Evolutionary conservation across 2,329 filamentous ascomycete genomes (phyloP).

Genomic region (Reticulascus tulasneorum): DNA sequence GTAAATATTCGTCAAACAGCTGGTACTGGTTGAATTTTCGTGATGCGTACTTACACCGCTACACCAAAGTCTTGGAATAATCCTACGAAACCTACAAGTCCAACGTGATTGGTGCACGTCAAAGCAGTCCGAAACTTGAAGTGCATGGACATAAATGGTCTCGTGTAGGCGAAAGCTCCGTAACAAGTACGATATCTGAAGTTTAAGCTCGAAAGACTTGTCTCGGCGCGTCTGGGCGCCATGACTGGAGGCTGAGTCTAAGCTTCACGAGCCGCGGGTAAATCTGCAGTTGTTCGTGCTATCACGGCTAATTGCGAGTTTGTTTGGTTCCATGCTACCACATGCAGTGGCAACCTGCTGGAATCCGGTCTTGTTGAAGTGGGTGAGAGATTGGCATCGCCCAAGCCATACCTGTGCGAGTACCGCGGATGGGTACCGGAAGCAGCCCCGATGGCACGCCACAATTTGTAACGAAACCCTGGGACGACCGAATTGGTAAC

Average conservation of each 20-base stretch:
- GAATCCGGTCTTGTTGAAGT: neutral
- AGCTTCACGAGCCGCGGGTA: slow-evolving; percentile 8
- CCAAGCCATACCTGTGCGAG: neutral
- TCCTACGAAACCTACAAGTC: neutral
- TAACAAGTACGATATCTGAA: no score
- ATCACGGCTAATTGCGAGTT: slow-evolving; percentile 8
- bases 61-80: neutral
- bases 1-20: no score
- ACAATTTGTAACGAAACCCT: slow-evolving; percentile 3
- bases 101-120: no score
- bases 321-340: slow-evolving; percentile 8
- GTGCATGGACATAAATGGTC: no score
- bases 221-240: no score
- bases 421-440: slow-evolving; percentile 1
- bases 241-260: slow-evolving; percentile 9
- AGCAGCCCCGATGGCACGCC: neutral
- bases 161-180: no score
- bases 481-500: no score
- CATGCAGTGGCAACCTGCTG: neutral
- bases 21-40: no score
- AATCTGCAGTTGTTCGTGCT: slow-evolving; percentile 1
- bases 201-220: no score
- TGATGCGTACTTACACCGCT: no score
- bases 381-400: neutral
- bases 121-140: no score